Evolutionary conservation across 1,139 yeast genomes (phyloP), one percentile per base, ranked within the genome.

Genomic region (Pichia sp.): DNA sequence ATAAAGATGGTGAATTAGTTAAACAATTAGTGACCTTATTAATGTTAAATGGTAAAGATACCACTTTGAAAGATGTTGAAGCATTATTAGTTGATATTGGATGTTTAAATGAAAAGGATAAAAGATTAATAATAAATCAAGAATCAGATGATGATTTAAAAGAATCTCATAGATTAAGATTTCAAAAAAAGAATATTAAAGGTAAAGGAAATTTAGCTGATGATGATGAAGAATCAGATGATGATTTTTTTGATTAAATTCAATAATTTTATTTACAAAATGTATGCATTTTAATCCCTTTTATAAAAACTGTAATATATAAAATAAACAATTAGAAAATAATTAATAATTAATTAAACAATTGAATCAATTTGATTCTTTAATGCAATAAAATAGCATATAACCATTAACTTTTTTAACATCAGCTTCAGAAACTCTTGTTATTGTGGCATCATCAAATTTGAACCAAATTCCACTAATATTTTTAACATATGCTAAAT

Each of bases 371-470:
- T 16, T 16, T 16, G 59, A 48, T 38, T 66, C 70, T 56, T 76
- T 82, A 23, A 83, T 74, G 44, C 86, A 77, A 66, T 87, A 90
- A 57, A 83, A 87, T 51, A 89, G 65, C 55, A 90, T 67, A 63
- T 90, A 90, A 29, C 96, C 96, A 55, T 78, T 82, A 30, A 85
- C 72, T 41, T 72, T 67, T 46, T 78, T 67, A 12, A 89, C 96
- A 48, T 81, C 82, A 41, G 78, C 74, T 49, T 74, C 79, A 6
- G 79, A 61, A 20, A 87, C 74, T 45, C 78, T 63, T 1, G 90
- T 77, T n/a, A 92, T 85, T 57, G 82, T 79, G 26, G 94, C 81
- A 65, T 92, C 98, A 61, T 92, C 96, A 62, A 89, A 90, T 61
- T 79, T 82, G 60, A 83, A 83, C 98, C 98, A 92, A 57, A 74